These are phyloP conservation scores for Clonostachys rhizophaga DNA, from an alignment of 2,329 filamentous ascomycete genomes.

Conservation along the genomic window DNA sequence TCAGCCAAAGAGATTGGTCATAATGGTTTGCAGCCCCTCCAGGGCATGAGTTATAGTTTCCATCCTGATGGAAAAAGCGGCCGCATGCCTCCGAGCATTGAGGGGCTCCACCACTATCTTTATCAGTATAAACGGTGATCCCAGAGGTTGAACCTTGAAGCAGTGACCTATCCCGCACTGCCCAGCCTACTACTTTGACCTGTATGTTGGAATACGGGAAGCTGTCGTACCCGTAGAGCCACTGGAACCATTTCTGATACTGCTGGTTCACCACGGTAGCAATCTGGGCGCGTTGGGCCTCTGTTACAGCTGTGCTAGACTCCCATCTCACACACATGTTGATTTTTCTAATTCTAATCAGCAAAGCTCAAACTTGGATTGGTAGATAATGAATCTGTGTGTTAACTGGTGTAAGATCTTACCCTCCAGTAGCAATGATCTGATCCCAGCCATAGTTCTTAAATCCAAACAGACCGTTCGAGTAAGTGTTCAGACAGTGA, in stretches of 20 bases:
- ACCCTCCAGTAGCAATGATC: not conserved
- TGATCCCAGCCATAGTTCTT: not conserved
- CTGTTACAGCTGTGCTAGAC: constrained; percentile 24
- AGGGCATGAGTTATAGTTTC: constrained; percentile 1
- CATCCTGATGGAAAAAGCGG: constrained; percentile 1
- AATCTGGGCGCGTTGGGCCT: constrained; percentile 28
- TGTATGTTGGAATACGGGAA: constrained; percentile 34
- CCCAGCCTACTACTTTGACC: constrained; percentile 34
- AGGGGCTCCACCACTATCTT: constrained; percentile 29
- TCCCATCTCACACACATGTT: constrained; percentile 35
- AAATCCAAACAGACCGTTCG: not conserved
- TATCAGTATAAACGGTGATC: constrained; percentile 33
- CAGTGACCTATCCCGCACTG: constrained; percentile 27
- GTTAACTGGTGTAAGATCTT: not conserved
- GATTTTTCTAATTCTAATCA: not conserved
- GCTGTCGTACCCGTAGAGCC: constrained; percentile 34
- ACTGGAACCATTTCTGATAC: constrained; percentile 34
- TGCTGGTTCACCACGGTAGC: constrained; percentile 23
- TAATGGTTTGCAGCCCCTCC: constrained; percentile 26
- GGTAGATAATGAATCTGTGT: not conserved
- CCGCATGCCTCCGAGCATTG: constrained; percentile 22
- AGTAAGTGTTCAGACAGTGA: not conserved
- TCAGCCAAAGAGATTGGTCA: constrained; percentile 41
- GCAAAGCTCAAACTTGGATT: too few relatives aligned
- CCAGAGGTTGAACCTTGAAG: constrained; percentile 28